Conservation (phyloP, 2,329 filamentous ascomycete genomes). For the Cercospora nicotianae region DNA sequence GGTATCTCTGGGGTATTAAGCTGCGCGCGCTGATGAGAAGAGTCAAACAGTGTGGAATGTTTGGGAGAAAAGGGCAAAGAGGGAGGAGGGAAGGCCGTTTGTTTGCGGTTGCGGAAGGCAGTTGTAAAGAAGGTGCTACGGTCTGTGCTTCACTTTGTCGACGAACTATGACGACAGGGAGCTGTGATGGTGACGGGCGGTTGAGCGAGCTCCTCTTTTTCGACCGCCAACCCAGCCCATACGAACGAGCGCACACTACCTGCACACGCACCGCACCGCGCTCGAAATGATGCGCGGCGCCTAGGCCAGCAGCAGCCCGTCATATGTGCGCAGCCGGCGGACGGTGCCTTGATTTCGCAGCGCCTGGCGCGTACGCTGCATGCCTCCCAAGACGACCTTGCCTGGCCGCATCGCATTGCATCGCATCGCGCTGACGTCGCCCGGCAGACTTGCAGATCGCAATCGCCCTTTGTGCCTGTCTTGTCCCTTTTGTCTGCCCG, state of each 20-base stretch:
- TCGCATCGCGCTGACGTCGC: neutral
- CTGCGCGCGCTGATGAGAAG: constrained; percentile 6
- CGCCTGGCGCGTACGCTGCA: neutral
- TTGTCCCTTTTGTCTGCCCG: neutral
- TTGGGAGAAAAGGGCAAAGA: neutral
- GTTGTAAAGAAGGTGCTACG: neutral
- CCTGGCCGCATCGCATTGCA: neutral
- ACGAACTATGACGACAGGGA: neutral
- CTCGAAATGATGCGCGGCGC: neutral
- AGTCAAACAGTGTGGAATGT: neutral
- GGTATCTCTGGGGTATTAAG: constrained; percentile 16
- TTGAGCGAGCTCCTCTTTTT: neutral
- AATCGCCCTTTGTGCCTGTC: constrained; percentile 2
- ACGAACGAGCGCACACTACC: neutral
- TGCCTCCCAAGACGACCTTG: neutral
- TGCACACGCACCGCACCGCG: neutral
- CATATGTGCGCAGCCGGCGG: constrained; percentile 2
- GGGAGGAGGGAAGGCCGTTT: neutral
- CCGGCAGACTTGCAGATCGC: constrained; percentile 9
- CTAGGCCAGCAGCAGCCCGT: neutral
- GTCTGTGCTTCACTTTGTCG: neutral
- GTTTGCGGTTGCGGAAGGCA: constrained; percentile 4
- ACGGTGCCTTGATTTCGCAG: constrained; percentile 4
- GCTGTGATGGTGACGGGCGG: neutral
- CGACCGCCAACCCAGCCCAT: neutral